phyloP scores from a whole-genome alignment of 1,284 basidiomycete species.

The Ustilago cynodontis region DNA sequence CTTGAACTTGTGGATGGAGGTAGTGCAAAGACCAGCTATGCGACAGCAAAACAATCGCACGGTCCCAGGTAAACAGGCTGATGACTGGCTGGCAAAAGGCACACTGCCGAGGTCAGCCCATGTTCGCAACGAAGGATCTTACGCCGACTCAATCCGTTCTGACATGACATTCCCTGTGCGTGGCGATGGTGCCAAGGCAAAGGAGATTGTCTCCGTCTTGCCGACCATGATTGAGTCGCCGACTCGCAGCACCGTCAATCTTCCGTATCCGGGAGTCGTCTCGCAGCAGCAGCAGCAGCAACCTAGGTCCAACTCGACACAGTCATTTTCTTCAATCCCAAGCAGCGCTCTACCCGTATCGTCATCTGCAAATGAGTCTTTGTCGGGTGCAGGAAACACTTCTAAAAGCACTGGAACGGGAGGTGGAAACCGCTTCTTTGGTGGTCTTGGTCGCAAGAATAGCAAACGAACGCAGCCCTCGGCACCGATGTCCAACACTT shows the following conservation, averaged over 20 bases:
- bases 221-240: constrained; percentile 53
- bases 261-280: constrained; percentile 57
- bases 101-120: constrained; percentile 35
- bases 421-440: constrained; percentile 45
- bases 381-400: constrained; percentile 6
- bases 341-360: not conserved
- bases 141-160: constrained; percentile 59
- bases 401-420: constrained; percentile 15
- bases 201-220: constrained; percentile 54
- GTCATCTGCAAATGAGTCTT: constrained; percentile 6
- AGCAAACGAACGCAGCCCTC: constrained; percentile 34
- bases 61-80: constrained; percentile 2
- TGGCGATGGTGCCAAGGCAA: constrained; percentile 62
- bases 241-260: constrained; percentile 26
- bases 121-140: constrained; percentile 46
- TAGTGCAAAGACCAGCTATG: constrained; percentile 48
- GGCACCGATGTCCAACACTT: constrained; percentile 2
- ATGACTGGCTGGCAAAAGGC: constrained; percentile 23
- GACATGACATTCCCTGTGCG: constrained; percentile 66
- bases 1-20: constrained; percentile 57
- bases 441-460: constrained; percentile 39
- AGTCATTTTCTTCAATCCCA: constrained; percentile 24
- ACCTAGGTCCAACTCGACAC: constrained; percentile 33
- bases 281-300: constrained; percentile 24
- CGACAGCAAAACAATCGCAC: constrained; percentile 40